phyloP scores from a whole-genome alignment of 2,329 filamentous ascomycete genomes.

The Neoscytalidium dimidiatum region DNA sequence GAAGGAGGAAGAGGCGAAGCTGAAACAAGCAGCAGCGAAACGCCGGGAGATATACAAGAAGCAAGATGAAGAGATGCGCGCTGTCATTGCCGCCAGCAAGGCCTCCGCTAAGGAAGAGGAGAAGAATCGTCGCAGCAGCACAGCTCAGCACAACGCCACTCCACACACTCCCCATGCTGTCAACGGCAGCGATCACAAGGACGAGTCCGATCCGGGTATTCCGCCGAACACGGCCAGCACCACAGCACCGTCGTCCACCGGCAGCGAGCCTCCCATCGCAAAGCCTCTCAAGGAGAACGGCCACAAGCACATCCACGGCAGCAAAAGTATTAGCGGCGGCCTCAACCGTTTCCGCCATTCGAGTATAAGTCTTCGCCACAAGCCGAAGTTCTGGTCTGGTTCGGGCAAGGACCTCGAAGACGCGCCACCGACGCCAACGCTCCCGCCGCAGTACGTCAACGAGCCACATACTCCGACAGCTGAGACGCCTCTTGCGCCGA shows the following conservation, averaged over 20 bases:
- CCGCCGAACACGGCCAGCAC: conserved; percentile 9
- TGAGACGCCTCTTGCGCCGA: background rate
- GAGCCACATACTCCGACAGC: background rate
- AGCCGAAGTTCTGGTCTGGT: conserved; percentile 68
- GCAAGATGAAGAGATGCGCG: conserved; percentile 64
- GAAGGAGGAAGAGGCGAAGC: conserved; percentile 44
- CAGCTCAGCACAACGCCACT: background rate
- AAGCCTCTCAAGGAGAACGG: conserved; percentile 27
- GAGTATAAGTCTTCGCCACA: conserved; percentile 77
- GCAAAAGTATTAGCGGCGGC: conserved; percentile 38
- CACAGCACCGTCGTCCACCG: conserved; percentile 5
- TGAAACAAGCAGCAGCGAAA: conserved; percentile 34
- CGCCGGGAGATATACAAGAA: conserved; percentile 59
- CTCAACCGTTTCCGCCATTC: conserved; percentile 69
- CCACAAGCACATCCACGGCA: conserved; percentile 13
- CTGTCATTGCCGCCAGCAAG: conserved; percentile 67
- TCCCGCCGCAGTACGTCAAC: conserved; percentile 13
- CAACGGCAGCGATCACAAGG: background rate
- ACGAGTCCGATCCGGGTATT: background rate
- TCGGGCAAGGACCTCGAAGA: conserved; percentile 28
- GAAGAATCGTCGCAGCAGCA: background rate
- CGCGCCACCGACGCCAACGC: conserved; percentile 28
- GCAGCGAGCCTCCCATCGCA: background rate
- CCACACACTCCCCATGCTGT: background rate
- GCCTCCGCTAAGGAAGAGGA: conserved; percentile 50